Evolutionary conservation across 306 rosid species (phyloP), one percentile per base, ranked within the genome.

Genomic region (Trifolium pratense): DNA sequence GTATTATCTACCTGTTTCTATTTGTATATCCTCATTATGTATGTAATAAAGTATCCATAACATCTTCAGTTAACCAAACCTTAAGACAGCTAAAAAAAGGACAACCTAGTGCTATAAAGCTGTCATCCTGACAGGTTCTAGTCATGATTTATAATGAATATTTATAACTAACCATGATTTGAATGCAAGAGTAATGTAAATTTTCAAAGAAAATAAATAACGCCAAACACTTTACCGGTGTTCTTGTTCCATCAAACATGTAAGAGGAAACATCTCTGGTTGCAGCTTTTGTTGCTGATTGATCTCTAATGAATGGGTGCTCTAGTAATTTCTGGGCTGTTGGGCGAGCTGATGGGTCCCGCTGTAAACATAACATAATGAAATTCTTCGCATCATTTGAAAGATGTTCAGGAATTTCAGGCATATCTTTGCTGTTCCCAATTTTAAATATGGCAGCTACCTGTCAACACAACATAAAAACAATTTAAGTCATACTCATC

Each of bases 361-460:
- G 87, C 69, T 91, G 91, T 88, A 94, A 86, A 79, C 99, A 94
- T 62, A 49, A 73, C 72, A 82, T 88, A 81, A 94, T 89, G 73
- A 94, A 91, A 75, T 39, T 75, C 78, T 86, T 94, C 34, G 96
- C 99, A 52, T 94, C 97, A n/a, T 68, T 52, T 7, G 99, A 94
- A 70, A 94, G 99, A 84, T 81, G 79, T 73, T 91, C 97, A 3
- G 99, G 99, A 69, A 94, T 94, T 66, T 88, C 91, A 39, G 99
- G 99, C 81, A 86, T 86, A 67, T 94, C 99, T 84, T 88, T 94
- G 91, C 97, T 91, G 89, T 90, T 91, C 56, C 97, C 99, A 80
- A 95, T 95, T 81, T 95, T 95, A 84, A 95, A 95, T 70, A 95
- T 91, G 37, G 99, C 99, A 75, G 99, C 99, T 62, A 95, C 96